These are phyloP conservation scores for Protomyces macrosporus DNA, from an alignment of 1,139 yeast species.

Conservation along the genomic window DNA sequence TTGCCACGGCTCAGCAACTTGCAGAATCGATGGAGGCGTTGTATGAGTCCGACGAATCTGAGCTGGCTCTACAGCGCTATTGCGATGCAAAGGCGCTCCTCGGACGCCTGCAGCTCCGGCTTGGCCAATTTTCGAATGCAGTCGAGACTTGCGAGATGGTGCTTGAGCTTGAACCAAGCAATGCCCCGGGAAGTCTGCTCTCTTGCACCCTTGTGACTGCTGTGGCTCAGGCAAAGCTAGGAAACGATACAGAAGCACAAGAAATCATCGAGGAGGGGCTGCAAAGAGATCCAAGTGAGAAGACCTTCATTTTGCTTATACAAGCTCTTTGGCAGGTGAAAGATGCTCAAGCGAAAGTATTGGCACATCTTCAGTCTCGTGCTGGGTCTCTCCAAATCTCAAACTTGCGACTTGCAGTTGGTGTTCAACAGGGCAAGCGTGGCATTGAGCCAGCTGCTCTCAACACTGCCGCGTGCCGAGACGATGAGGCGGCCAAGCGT, in stretches of 20 bases:
- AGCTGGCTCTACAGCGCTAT: not conserved
- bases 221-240: not conserved
- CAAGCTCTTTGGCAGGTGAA: not conserved
- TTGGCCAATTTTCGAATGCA: slow-evolving; percentile 51
- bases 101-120: slow-evolving; percentile 65
- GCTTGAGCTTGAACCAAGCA: slow-evolving; percentile 42
- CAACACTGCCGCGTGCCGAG: too few relatives aligned
- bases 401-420: too few relatives aligned
- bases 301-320: not conserved
- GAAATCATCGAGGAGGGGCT: not conserved
- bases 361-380: too few relatives aligned
- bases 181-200: slow-evolving; percentile 1
- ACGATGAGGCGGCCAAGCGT: too few relatives aligned
- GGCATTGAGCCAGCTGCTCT: too few relatives aligned
- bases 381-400: too few relatives aligned
- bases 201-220: slow-evolving; percentile 4
- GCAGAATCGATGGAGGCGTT: not conserved
- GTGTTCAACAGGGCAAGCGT: too few relatives aligned
- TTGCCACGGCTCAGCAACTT: not conserved
- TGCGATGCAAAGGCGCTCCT: slow-evolving; percentile 56
- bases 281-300: not conserved
- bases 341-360: too few relatives aligned
- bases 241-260: not conserved
- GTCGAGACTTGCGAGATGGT: slow-evolving; percentile 58
- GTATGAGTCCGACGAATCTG: slow-evolving; percentile 15